Evolutionary conservation across 129 eudicot species (phyloP).

Genomic region (Scalesia atractyloides): DNA sequence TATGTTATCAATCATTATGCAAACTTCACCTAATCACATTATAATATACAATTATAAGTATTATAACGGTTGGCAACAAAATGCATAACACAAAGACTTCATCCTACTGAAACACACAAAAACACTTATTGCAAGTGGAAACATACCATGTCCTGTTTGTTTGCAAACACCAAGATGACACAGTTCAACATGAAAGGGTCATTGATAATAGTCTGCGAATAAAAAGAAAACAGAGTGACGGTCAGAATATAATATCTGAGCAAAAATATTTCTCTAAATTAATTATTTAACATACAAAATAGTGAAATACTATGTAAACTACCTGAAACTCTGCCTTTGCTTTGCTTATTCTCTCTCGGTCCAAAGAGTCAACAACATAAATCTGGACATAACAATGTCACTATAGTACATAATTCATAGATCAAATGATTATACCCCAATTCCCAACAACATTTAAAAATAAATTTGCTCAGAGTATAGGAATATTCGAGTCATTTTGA

Average conservation of each 20-base stretch:
- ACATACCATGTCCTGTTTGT: conserved; percentile 98
- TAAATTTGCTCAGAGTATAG: neutral
- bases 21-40: neutral
- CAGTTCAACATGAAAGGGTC: conserved; percentile 98
- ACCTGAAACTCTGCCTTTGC: conserved; percentile 99
- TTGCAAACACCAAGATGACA: conserved; percentile 96
- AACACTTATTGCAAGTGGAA: conserved; percentile 20
- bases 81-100: neutral
- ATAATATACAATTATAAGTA: conserved; percentile 1
- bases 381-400: conserved; percentile 55
- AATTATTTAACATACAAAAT: conserved; percentile 1
- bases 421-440: conserved; percentile 10
- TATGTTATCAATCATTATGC: neutral
- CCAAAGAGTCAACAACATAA: conserved; percentile 99
- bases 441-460: neutral
- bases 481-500: neutral
- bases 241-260: neutral
- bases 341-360: conserved; percentile 89
- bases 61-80: conserved; percentile 9
- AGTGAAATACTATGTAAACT: neutral
- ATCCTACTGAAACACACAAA: conserved; percentile 13
- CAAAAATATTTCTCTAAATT: neutral
- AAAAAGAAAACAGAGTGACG: conserved; percentile 24
- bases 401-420: conserved; percentile 1
- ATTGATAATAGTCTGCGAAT: conserved; percentile 77